Evolutionary conservation across 1,139 yeast species (phyloP).

Genomic region (Casaregolazyma lundiana): DNA sequence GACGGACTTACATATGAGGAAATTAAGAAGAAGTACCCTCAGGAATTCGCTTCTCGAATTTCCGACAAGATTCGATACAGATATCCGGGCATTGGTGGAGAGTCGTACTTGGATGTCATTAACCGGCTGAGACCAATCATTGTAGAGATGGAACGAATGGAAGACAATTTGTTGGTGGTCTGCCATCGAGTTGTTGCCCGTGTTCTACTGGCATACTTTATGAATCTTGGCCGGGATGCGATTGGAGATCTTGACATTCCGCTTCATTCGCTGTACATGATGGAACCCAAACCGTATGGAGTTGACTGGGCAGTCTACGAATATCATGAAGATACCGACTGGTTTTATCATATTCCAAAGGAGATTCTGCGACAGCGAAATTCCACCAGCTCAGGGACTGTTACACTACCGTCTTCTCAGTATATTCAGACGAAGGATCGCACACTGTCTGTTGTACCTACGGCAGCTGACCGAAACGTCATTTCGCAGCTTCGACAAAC

Average conservation of each 20-base stretch:
- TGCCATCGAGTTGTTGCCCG: slow-evolving; percentile 91
- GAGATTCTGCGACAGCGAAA: slow-evolving; percentile 27
- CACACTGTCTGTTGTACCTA: slow-evolving; percentile 25
- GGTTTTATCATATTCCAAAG: slow-evolving; percentile 64
- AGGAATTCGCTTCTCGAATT: slow-evolving; percentile 72
- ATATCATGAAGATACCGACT: slow-evolving; percentile 71
- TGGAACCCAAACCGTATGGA: slow-evolving; percentile 93
- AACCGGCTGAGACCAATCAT: slow-evolving; percentile 85
- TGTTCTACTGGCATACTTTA: slow-evolving; percentile 78
- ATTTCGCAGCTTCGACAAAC: not conserved
- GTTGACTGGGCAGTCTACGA: slow-evolving; percentile 88
- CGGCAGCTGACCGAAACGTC: slow-evolving; percentile 16
- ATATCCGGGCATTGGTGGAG: slow-evolving; percentile 98
- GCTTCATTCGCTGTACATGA: slow-evolving; percentile 78
- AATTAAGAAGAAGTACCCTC: slow-evolving; percentile 65
- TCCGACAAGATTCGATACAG: slow-evolving; percentile 75
- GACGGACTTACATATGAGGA: slow-evolving; percentile 91
- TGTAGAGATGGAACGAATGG: slow-evolving; percentile 87
- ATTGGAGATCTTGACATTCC: slow-evolving; percentile 93
- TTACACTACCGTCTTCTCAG: slow-evolving; percentile 6
- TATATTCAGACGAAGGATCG: slow-evolving; percentile 23
- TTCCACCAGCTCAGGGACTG: slow-evolving; percentile 3
- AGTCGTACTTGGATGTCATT: slow-evolving; percentile 87
- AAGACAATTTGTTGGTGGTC: slow-evolving; percentile 76
- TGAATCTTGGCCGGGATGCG: slow-evolving; percentile 76